Evolutionary conservation across 164 flowering plant species (phyloP).

Genomic region (Chimonanthus salicifolius): DNA sequence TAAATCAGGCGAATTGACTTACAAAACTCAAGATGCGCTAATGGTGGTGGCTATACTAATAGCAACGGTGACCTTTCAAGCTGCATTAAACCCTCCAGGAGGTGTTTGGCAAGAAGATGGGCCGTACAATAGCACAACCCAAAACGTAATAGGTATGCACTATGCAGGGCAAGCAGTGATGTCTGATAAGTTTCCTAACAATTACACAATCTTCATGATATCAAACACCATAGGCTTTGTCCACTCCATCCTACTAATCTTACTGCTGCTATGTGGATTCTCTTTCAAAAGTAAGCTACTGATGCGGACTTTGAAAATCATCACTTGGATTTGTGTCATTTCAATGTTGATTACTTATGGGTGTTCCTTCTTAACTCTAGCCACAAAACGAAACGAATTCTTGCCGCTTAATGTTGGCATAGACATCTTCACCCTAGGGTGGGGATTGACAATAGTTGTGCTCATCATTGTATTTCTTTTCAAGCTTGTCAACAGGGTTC

Average conservation of each 20-base stretch:
- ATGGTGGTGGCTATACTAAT: conserved; percentile 5
- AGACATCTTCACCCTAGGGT: too few species aligned
- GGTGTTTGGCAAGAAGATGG: conserved; percentile 3
- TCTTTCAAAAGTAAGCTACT: neutral
- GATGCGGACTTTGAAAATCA: neutral
- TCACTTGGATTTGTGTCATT: neutral
- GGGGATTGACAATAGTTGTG: too few species aligned
- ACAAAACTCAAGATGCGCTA: neutral
- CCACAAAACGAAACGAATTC: too few species aligned
- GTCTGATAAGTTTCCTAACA: neutral
- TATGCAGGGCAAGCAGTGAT: neutral
- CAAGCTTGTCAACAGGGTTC: too few species aligned
- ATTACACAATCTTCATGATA: neutral
- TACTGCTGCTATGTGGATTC: neutral
- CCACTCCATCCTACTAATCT: neutral
- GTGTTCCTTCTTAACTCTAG: too few species aligned
- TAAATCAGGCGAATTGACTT: neutral
- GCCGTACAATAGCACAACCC: too few species aligned
- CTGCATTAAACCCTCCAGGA: conserved; percentile 5
- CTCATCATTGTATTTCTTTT: too few species aligned
- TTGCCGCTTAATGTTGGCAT: too few species aligned
- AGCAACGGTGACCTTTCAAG: conserved; percentile 6
- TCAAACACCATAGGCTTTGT: neutral
- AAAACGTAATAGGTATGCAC: neutral
- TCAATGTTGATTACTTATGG: too few species aligned